These are phyloP conservation scores for Verticillium nubilum DNA, from an alignment of 2,329 filamentous ascomycete genomes.

Conservation along the genomic window DNA sequence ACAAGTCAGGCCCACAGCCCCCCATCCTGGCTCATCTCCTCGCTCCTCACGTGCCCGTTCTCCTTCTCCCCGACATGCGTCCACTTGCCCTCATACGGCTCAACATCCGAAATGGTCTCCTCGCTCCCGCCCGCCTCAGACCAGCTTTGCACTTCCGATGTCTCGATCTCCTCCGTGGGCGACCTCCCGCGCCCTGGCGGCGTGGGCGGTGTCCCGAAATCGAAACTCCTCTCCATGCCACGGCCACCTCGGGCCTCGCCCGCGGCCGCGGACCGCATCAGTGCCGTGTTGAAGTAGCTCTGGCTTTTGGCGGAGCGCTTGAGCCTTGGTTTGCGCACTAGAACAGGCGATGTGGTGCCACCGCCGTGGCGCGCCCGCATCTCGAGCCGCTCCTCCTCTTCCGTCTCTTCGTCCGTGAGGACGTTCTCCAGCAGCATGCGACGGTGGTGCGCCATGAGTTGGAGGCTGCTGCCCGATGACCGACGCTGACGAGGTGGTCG, in stretches of 20 bases:
- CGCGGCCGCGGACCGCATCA: conserved; percentile 3
- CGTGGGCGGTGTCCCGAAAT: neutral
- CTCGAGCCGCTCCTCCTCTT: conserved; percentile 37
- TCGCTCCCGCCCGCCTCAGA: conserved; percentile 11
- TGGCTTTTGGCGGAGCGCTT: conserved; percentile 36
- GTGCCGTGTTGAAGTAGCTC: conserved; percentile 18
- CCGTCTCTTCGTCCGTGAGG: conserved; percentile 38
- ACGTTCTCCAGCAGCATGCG: conserved; percentile 30
- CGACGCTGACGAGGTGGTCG: conserved; percentile 35
- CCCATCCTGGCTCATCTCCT: neutral
- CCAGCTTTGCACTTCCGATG: conserved; percentile 12
- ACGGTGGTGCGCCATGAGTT: conserved; percentile 28
- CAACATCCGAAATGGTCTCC: conserved; percentile 10
- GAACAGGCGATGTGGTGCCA: conserved; percentile 15
- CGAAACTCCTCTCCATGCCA: conserved; percentile 4
- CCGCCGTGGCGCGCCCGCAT: conserved; percentile 27
- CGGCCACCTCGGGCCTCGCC: neutral
- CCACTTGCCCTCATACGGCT: conserved; percentile 10
- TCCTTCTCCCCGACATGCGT: neutral
- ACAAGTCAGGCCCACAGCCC: conserved; percentile 15
- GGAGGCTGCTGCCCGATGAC: conserved; percentile 45
- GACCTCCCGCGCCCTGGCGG: conserved; percentile 6
- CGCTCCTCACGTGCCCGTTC: neutral
- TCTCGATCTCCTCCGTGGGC: conserved; percentile 10
- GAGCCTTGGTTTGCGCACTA: conserved; percentile 32